These are phyloP conservation scores for Hypoxylon lenormandii DNA, from an alignment of 495 filamentous ascomycete genomes.

Conservation along the genomic window DNA sequence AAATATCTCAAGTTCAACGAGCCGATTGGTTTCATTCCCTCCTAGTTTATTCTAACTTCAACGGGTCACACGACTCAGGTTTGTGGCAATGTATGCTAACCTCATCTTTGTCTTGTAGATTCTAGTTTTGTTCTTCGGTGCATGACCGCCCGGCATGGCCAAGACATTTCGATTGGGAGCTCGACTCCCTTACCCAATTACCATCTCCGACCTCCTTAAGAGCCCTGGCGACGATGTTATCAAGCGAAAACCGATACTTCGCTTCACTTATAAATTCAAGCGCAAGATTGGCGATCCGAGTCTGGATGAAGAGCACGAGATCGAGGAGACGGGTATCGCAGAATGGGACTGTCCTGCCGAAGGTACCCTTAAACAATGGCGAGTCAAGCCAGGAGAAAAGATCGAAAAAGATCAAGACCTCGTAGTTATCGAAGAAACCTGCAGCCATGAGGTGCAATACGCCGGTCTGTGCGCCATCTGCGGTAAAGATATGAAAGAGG, in stretches of 20 bases:
- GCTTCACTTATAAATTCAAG: slow-evolving; percentile 82
- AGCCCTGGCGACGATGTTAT: slow-evolving; percentile 76
- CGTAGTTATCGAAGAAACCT: slow-evolving; percentile 88
- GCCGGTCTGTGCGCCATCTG: slow-evolving; percentile 89
- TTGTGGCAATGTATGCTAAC: slow-evolving; percentile 7
- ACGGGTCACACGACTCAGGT: neutral
- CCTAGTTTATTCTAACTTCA: too few species aligned
- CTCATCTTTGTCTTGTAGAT: slow-evolving; percentile 9
- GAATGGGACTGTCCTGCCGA: slow-evolving; percentile 85
- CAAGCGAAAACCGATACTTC: slow-evolving; percentile 79
- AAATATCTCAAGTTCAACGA: neutral
- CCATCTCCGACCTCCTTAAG: slow-evolving; percentile 86
- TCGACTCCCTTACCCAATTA: slow-evolving; percentile 90
- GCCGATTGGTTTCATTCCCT: too few species aligned
- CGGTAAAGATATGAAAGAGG: slow-evolving; percentile 94
- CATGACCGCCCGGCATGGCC: slow-evolving; percentile 43
- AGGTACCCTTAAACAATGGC: slow-evolving; percentile 80
- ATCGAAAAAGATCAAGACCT: slow-evolving; percentile 71
- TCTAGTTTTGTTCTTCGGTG: slow-evolving; percentile 1
- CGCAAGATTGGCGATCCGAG: slow-evolving; percentile 78
- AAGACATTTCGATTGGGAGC: slow-evolving; percentile 64
- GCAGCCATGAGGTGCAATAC: slow-evolving; percentile 89
- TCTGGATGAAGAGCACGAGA: slow-evolving; percentile 68
- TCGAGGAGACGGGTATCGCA: slow-evolving; percentile 72
- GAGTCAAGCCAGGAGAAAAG: slow-evolving; percentile 75